Conservation (phyloP, 2,329 filamentous ascomycete genomes). For the Nemania serpens region DNA sequence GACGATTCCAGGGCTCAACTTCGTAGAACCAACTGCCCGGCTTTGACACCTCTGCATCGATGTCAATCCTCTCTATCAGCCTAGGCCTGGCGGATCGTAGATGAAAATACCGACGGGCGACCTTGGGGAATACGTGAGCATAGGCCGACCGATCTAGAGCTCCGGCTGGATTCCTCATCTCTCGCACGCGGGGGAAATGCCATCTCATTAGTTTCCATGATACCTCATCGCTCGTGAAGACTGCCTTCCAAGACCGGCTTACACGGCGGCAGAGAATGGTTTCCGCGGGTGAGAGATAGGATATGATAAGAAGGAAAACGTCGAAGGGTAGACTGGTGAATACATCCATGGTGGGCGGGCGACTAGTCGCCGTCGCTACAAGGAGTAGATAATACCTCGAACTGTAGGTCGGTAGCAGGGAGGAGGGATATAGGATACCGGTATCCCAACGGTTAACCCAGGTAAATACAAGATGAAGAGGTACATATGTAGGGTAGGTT, state of each 20-base stretch:
- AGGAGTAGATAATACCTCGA: neutral
- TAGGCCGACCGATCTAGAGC: slow-evolving; percentile 41
- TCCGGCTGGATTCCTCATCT: slow-evolving; percentile 47
- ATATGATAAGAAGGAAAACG: slow-evolving; percentile 60
- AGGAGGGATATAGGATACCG: no score
- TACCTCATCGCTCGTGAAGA: slow-evolving; percentile 54
- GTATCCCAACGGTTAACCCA: no score
- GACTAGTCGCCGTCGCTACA: no score
- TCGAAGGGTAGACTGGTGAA: slow-evolving; percentile 54
- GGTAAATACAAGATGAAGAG: no score
- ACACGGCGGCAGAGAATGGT: slow-evolving; percentile 57
- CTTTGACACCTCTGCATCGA: slow-evolving; percentile 42
- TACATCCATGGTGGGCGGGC: no score
- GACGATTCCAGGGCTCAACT: slow-evolving; percentile 52
- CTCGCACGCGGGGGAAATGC: slow-evolving; percentile 58
- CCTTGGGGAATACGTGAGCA: slow-evolving; percentile 51
- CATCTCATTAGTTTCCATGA: slow-evolving; percentile 53
- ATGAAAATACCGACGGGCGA: slow-evolving; percentile 60
- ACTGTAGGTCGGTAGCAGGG: neutral
- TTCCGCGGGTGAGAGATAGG: slow-evolving; percentile 54
- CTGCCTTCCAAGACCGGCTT: slow-evolving; percentile 52
- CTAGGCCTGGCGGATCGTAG: slow-evolving; percentile 54
- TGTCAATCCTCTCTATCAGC: slow-evolving; percentile 50
- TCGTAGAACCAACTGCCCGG: slow-evolving; percentile 35
- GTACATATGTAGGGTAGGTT: no score